Base-by-base conservation (phyloP, 352 stramenopile species). In the Phytophthora crassamura region DNA sequence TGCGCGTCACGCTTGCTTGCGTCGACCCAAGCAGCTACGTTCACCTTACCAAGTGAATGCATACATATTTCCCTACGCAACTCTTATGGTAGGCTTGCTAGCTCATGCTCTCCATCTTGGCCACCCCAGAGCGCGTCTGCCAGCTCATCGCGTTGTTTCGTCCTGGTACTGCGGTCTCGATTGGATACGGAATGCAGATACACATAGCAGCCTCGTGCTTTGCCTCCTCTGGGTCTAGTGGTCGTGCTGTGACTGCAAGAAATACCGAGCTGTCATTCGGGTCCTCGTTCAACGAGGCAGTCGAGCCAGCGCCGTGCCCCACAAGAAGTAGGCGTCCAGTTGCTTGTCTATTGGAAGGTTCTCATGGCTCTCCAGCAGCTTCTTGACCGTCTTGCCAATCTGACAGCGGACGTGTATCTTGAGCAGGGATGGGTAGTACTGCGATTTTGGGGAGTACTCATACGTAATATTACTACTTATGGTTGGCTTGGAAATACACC, bases 331-430 rank as follows among this genome's bases (percentile, higher is more conserved):
- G 28, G 84, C 84, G 55, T 95, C 86, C 39, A 93, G 61, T 45
- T 83, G 74, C 59, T 92, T 85, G 22, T 69, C 48, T 47, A 68
- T 69, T 9, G 72, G 59, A 69, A 95, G 78, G 5, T 60, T 33
- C 20, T 79, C 77, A 53, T 91, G 67, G 38, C 43, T 64, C 52
- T 95, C 86, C 59, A 95, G 76, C 43, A 93, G 67, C 59, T 78
- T 83, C 69, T 95, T 95, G 39, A 95, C 70, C 7, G 84, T 78
- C 66, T 95, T 95, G 43, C 86, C 84, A 59, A 95, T 91, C 72
- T 91, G 83, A 84, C 86, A 95, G 11, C 22, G 22, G 22, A 25
- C 1, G 22, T 25, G 22, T 25, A 25, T 25, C 22, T 25, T 25
- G n/a, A n/a, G n/a, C n/a, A n/a, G n/a, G n/a, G n/a, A n/a, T n/a